phyloP scores from a whole-genome alignment of 225 moss, liverwort and hornwort species.

The Pseudisothecium myosuroides region DNA sequence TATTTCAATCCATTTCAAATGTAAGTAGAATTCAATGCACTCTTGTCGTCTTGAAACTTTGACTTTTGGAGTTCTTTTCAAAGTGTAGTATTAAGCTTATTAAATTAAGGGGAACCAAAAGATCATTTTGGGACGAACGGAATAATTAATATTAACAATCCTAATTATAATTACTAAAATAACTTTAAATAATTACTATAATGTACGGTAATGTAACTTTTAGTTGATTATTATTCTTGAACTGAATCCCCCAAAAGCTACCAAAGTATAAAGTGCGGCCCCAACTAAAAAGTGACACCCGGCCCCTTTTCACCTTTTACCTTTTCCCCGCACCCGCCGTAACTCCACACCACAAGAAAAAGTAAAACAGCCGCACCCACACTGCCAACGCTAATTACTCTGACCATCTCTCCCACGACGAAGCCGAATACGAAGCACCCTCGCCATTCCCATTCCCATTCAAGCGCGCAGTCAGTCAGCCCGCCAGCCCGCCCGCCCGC shows the following conservation, averaged over 20 bases:
- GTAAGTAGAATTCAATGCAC: no score
- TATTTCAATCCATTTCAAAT: accelerated
- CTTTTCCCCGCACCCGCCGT: neutral
- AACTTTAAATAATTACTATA: neutral
- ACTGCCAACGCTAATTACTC: neutral
- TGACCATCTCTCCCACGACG: neutral
- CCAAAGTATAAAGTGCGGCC: neutral
- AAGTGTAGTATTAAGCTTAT: neutral
- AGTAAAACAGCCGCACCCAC: neutral
- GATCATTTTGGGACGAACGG: no score
- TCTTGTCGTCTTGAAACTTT: no score
- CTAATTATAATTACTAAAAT: neutral
- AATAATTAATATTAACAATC: neutral
- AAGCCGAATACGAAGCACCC: neutral
- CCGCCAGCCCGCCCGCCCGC: neutral
- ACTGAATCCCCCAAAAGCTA: neutral
- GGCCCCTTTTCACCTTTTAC: neutral
- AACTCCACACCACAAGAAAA: neutral
- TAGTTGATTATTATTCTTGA: neutral
- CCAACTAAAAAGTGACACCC: neutral
- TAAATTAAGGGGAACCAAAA: no score
- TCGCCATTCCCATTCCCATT: neutral
- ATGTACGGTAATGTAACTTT: neutral
- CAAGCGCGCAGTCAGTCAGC: neutral
- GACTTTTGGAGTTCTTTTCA: no score